Evolutionary conservation across 345 rosid genomes (phyloP), one percentile per base, ranked within the genome.

Genomic region (Anacardium occidentale): DNA sequence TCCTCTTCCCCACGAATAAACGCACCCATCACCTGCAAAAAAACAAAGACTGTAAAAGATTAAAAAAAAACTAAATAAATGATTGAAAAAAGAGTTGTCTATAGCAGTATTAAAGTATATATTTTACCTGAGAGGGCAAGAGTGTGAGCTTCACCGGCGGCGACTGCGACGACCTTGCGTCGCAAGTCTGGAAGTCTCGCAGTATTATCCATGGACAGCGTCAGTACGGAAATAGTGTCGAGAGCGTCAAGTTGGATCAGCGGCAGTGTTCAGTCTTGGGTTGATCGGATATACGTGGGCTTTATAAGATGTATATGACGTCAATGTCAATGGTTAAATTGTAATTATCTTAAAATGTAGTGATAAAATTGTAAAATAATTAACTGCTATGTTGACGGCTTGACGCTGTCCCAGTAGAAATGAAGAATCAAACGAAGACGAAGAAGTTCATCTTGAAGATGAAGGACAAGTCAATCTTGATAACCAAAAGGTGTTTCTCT

Each of bases 1-100:
- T 75, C 96, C 98, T 85, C 93, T 90, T 58, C 98, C 98, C 98
- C 97, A 94, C 0, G 98, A 75, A 77, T 84, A 88, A 76, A 91
- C 94, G 62, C 74, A 54, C 20, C 97, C 96, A 80, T 87, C 94
- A 70, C 96, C 98, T 94, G 70, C 69, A 79, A 15, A n/a, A n/a
- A 72, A 57, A 20, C 22, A 15, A 42, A 20, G 21, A 22, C 3
- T 29, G 3, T 1, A 29, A 29, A 29, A 29, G 32, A n/a, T n/a
- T n/a, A n/a, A n/a, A 29, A 29, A 29, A 29, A 29, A 29, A 29
- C 32, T 29, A 29, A 29, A 29, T 29, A 37, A 59, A 21, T 10
- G 14, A 47, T 47, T 10, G 10, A 4, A 3, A 58, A 9, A 9
- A n/a, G 24, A 25, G 24, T 37, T 45, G 24, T 8, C 0, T 17